Evolutionary conservation across 768 basidiomycete genomes (phyloP).

Genomic region (Fistulinella prunicolor): DNA sequence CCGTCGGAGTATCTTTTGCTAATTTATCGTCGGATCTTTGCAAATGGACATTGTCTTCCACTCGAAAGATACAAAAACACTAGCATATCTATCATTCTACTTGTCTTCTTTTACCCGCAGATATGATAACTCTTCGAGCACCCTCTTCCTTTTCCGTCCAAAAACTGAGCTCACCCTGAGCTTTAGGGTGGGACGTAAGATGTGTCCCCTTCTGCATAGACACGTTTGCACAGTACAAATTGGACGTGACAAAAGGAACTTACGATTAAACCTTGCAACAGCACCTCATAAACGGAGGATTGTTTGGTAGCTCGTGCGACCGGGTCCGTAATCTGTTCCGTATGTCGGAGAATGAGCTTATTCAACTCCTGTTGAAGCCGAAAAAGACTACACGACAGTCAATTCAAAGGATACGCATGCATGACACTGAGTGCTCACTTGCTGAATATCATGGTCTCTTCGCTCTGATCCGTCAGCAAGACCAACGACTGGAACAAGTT

Average conservation of each 20-base stretch:
- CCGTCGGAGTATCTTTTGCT: slow-evolving; percentile 11
- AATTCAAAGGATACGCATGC: neutral
- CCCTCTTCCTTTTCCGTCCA: slow-evolving; percentile 88
- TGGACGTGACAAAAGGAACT: slow-evolving; percentile 28
- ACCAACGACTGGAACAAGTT: slow-evolving; percentile 81
- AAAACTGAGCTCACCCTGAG: slow-evolving; percentile 81
- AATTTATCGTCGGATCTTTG: slow-evolving; percentile 20
- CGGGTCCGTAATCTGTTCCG: slow-evolving; percentile 60
- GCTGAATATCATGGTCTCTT: slow-evolving; percentile 95
- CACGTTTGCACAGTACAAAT: neutral
- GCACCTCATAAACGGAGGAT: slow-evolving; percentile 67
- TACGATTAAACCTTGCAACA: slow-evolving; percentile 77
- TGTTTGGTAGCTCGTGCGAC: slow-evolving; percentile 64
- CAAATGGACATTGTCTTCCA: slow-evolving; percentile 16
- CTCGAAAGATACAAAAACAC: slow-evolving; percentile 7
- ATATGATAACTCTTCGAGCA: slow-evolving; percentile 56
- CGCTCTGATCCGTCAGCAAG: slow-evolving; percentile 73
- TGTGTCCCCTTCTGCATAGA: slow-evolving; percentile 57
- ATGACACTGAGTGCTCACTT: slow-evolving; percentile 56
- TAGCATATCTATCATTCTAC: slow-evolving; percentile 19
- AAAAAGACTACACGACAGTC: slow-evolving; percentile 52
- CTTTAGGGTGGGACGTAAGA: slow-evolving; percentile 74
- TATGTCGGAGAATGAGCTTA: slow-evolving; percentile 72
- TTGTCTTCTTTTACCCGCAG: slow-evolving; percentile 33
- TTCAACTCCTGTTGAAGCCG: slow-evolving; percentile 83